phyloP scores from a whole-genome alignment of 1,139 yeast genomes.

The Magnusiomyces ingens region DNA sequence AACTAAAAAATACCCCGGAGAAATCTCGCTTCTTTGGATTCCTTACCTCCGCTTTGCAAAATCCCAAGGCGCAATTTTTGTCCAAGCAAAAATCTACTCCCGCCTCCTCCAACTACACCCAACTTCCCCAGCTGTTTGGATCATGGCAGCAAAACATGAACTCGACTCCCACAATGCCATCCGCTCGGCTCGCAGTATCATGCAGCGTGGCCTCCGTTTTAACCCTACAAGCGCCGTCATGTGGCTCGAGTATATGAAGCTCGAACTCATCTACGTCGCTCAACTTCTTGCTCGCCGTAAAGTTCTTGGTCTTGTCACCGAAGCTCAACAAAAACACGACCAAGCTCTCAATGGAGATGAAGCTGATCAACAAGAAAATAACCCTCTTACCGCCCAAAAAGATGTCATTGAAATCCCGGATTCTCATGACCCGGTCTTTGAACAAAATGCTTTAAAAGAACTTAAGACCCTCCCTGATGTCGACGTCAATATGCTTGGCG shows the following conservation, averaged over 20 bases:
- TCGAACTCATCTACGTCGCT: conserved; percentile 80
- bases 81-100: conserved; percentile 75
- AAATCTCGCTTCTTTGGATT: conserved; percentile 64
- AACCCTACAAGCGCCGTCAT: conserved; percentile 61
- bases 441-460: conserved; percentile 53
- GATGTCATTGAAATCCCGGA: conserved; percentile 35
- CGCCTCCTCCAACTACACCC: conserved; percentile 82
- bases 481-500: conserved; percentile 79
- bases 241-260: conserved; percentile 82
- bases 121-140: conserved; percentile 85
- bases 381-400: conserved; percentile 26
- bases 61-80: conserved; percentile 64
- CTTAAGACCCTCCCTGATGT: conserved; percentile 77
- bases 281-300: conserved; percentile 78
- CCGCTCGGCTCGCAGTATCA: conserved; percentile 77
- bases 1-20: conserved; percentile 71
- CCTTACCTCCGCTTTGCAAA: conserved; percentile 70
- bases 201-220: conserved; percentile 80
- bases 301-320: conserved; percentile 70
- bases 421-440: conserved; percentile 41
- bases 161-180: conserved; percentile 84
- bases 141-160: conserved; percentile 91
- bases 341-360: conserved; percentile 37
- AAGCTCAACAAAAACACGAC: conserved; percentile 47
- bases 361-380: conserved; percentile 33